Evolutionary conservation across 352 stramenopile species (phyloP), one percentile per base, ranked within the genome.

Genomic region (Phytophthora palmivora): DNA sequence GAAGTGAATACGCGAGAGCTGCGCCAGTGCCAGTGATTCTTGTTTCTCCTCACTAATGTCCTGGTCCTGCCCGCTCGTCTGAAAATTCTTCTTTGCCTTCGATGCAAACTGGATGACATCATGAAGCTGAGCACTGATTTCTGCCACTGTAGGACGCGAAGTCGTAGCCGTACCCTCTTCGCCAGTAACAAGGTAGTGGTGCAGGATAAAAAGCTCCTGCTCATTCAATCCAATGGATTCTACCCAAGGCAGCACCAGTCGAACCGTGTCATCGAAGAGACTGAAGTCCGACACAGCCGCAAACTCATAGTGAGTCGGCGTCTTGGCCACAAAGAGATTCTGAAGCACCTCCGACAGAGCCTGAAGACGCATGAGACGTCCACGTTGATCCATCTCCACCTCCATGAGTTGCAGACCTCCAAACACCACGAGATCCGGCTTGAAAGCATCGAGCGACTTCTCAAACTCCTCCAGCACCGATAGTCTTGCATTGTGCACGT

Each of bases 371-470:
- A 60, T 64, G 3, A 89, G 60, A 4, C 85, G 77, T 4, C 66
- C 70, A 15, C 70, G 59, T 50, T 83, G 71, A 58, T 94, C 76
- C 12, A 67, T 91, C 53, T 93, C 82, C 39, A 94, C 84, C 57
- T 94, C 86, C 84, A 94, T 91, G 19, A 94, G 76, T 50, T 92
- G 86, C n/a, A 94, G 45, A 0, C 86, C 86, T 21, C 86, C 86
- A 61, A 94, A 79, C n/a, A 93, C 80, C 14, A 94, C 86, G 21
- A 94, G 48, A 22, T 94, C 82, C 0, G 86, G 81, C 6, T 74
- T 45, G 53, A 94, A 94, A 2, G 41, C 51, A 5, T 86, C 74
- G 10, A 94, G 49, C 6, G 77, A 74, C 7, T 74, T 26, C 54
- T 88, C 84, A 60, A 94, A 94, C 48, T 89, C 80, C 51, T 94